Evolutionary conservation across 495 filamentous ascomycete species (phyloP).

Genomic region (Trichocladium antarcticum): DNA sequence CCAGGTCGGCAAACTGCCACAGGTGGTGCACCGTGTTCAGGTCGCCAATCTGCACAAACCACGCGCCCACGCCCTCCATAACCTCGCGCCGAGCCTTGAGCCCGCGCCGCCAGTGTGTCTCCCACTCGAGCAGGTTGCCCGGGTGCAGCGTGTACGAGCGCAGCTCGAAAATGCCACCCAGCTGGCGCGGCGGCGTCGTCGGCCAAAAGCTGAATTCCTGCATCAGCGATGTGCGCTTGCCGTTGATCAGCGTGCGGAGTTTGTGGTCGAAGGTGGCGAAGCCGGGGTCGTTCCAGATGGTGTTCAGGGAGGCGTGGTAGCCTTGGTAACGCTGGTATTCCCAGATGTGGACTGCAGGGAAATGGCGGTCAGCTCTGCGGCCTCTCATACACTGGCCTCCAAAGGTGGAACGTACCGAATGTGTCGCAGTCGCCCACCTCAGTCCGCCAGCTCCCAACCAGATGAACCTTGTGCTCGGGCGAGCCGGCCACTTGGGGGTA

Average conservation of each 20-base stretch:
- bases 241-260: slow-evolving; percentile 66
- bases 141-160: slow-evolving; percentile 95
- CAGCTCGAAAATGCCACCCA: slow-evolving; percentile 91
- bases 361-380: neutral
- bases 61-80: slow-evolving; percentile 97
- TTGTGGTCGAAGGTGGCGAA: slow-evolving; percentile 72
- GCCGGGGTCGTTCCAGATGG: slow-evolving; percentile 65
- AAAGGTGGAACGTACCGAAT: slow-evolving; percentile 56
- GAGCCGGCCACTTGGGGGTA: slow-evolving; percentile 76
- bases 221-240: slow-evolving; percentile 86
- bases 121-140: slow-evolving; percentile 93
- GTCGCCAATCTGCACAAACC: slow-evolving; percentile 97
- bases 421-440: slow-evolving; percentile 97
- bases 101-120: slow-evolving; percentile 93
- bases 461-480: slow-evolving; percentile 80
- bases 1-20: slow-evolving; percentile 95
- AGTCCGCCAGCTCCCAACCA: slow-evolving; percentile 96
- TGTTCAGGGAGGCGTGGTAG: slow-evolving; percentile 84
- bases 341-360: slow-evolving; percentile 81
- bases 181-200: slow-evolving; percentile 74
- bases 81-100: slow-evolving; percentile 83
- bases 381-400: neutral
- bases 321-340: slow-evolving; percentile 96
- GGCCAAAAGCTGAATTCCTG: slow-evolving; percentile 99
- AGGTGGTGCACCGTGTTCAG: slow-evolving; percentile 96